These are phyloP conservation scores for Dichomitus squalens DNA, from an alignment of 1,284 basidiomycete genomes.

Conservation along the genomic window DNA sequence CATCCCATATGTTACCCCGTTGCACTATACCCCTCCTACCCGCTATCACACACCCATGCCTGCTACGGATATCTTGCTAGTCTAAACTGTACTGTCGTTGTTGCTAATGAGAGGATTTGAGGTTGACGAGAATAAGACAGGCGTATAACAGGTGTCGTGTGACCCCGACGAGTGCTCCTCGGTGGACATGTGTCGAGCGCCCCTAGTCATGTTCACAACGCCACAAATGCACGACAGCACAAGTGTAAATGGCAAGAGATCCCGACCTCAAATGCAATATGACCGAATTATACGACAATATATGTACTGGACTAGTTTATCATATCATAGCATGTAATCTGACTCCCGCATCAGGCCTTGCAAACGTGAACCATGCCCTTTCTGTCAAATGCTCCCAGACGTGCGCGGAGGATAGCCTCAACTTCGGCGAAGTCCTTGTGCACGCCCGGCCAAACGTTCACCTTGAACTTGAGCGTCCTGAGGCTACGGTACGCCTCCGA, in stretches of 20 bases:
- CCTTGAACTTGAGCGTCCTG: constrained; percentile 20
- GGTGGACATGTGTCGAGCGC: too few species aligned
- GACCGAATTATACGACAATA: too few species aligned
- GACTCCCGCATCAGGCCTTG: constrained; percentile 1
- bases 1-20: constrained; percentile 28
- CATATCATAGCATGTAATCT: background rate
- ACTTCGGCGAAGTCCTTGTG: constrained; percentile 21
- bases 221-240: background rate
- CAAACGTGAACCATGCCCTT: constrained; percentile 25
- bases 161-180: too few species aligned
- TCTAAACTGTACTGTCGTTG: constrained; percentile 25
- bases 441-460: constrained; percentile 30
- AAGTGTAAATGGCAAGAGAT: too few species aligned
- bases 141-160: too few species aligned
- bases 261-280: too few species aligned
- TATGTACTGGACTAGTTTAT: too few species aligned
- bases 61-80: constrained; percentile 25
- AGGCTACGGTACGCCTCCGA: constrained; percentile 22
- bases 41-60: constrained; percentile 19
- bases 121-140: constrained; percentile 9
- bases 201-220: too few species aligned
- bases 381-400: constrained; percentile 23
- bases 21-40: constrained; percentile 28
- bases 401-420: constrained; percentile 20
- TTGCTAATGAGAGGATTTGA: constrained; percentile 23